These are phyloP conservation scores for Penicillium griseofulvum DNA, from an alignment of 2,329 filamentous ascomycete genomes.

Conservation along the genomic window DNA sequence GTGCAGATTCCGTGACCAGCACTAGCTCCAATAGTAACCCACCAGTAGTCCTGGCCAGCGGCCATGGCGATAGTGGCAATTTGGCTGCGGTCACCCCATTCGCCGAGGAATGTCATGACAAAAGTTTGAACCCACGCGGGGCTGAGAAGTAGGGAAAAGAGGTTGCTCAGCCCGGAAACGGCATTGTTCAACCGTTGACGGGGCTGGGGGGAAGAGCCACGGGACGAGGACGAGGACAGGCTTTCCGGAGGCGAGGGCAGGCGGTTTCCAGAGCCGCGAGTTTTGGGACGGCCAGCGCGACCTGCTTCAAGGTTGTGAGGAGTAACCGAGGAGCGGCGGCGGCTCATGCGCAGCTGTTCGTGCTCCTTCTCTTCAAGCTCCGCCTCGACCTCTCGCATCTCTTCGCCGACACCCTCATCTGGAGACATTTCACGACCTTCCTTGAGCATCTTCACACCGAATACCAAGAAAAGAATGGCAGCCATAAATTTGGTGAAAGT, in stretches of 20 bases:
- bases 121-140: conserved; percentile 99
- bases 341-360: conserved; percentile 63
- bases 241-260: conserved; percentile 79
- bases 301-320: conserved; percentile 80
- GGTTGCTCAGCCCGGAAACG: conserved; percentile 72
- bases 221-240: conserved; percentile 70
- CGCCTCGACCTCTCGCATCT: conserved; percentile 96
- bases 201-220: conserved; percentile 55
- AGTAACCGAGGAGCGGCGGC: conserved; percentile 66
- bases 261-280: conserved; percentile 66
- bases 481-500: conserved; percentile 86
- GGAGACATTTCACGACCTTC: conserved; percentile 88
- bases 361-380: conserved; percentile 93
- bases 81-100: conserved; percentile 97
- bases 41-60: conserved; percentile 97
- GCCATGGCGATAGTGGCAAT: conserved; percentile 99
- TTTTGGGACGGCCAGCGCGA: conserved; percentile 62
- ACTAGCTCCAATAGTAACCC: conserved; percentile 88
- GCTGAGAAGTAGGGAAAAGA: conserved; percentile 82
- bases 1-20: conserved; percentile 87
- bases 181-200: conserved; percentile 45
- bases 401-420: conserved; percentile 87
- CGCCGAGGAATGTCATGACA: conserved; percentile 96
- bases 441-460: conserved; percentile 76
- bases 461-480: conserved; percentile 80